Evolutionary conservation across 805 yeast genomes (phyloP), one percentile per base, ranked within the genome.

Genomic region (Hagleromyces aurorensis): DNA sequence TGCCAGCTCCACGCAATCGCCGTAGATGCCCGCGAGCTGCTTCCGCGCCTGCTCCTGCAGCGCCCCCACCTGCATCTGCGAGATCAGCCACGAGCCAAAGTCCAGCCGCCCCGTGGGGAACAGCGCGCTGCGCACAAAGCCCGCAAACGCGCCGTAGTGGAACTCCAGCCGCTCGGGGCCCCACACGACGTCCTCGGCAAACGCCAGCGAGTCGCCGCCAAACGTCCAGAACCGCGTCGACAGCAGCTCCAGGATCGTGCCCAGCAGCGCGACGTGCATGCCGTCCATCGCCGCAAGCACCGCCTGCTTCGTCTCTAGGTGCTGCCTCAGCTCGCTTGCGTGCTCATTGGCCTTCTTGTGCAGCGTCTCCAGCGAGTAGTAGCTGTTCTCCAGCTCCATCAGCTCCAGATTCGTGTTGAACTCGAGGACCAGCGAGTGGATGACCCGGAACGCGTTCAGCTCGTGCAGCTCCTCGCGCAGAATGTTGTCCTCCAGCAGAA

Each of bases 321-420:
- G 42, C 29, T 48, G 50, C 24, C 38, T 42, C 9, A 41, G 23
- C 6, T 40, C 23, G 2, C 35, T 16, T 9, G 38, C 30, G 23
- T 37, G 38, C 13, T 40, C 41, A 15, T 37, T 34, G 7, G 52
- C 25, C 29, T 45, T 52, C 23, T 39, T 48, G 12, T 46, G 44
- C 23, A 55, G 23, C 7, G 43, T 40, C 20, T 46, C 38, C 19
- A 55, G 32, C 3, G 59, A 51, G 33, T 50, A 46, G 29, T 48
- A 55, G 29, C 58, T 52, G 35, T 51, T 52, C 27, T 52, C 57
- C n/a, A 52, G 37, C 30, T 53, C 59, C 12, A 40, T 19, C 19
- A 41, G 28, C 16, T 48, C 48, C 13, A 46, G 40, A 35, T 52
- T 53, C 5, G 54, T 41, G 13, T 48, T 48, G 17, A 52, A 45